Evolutionary conservation across 208 protist species (phyloP).

Genomic region (Tritrichomonas foetus): DNA sequence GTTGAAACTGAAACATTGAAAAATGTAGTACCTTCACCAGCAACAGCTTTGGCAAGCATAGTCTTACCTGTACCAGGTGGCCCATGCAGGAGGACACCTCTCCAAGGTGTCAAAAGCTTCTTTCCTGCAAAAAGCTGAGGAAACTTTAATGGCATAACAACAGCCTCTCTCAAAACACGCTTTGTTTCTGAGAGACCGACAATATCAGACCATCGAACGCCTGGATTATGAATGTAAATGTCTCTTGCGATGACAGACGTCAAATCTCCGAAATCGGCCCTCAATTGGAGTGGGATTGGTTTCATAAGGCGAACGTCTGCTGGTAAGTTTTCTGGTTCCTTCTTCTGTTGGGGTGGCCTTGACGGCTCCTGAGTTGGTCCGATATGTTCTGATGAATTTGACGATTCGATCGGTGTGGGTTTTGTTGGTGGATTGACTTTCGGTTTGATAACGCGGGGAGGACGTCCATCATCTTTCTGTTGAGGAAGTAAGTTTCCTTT

Average conservation of each 20-base stretch:
- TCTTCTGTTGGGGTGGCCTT: neutral
- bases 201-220: slow-evolving; percentile 39
- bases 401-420: neutral
- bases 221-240: slow-evolving; percentile 18
- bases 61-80: slow-evolving; percentile 94
- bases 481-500: neutral
- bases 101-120: slow-evolving; percentile 46
- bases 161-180: slow-evolving; percentile 45
- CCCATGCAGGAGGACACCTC: slow-evolving; percentile 81
- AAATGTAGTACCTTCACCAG: slow-evolving; percentile 85
- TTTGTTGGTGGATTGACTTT: neutral
- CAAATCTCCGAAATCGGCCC: neutral
- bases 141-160: slow-evolving; percentile 47
- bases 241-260: slow-evolving; percentile 3
- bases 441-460: neutral
- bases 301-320: neutral
- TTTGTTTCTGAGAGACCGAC: slow-evolving; percentile 28
- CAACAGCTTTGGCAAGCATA: slow-evolving; percentile 78
- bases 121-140: slow-evolving; percentile 47
- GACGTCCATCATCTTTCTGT: no score
- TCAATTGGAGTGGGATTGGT: neutral
- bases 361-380: neutral
- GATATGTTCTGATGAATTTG: neutral
- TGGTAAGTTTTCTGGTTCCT: neutral
- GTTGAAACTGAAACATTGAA: slow-evolving; percentile 89